Conservation (phyloP, 176 grass and related monocot genomes). For the Puya raimondii region DNA sequence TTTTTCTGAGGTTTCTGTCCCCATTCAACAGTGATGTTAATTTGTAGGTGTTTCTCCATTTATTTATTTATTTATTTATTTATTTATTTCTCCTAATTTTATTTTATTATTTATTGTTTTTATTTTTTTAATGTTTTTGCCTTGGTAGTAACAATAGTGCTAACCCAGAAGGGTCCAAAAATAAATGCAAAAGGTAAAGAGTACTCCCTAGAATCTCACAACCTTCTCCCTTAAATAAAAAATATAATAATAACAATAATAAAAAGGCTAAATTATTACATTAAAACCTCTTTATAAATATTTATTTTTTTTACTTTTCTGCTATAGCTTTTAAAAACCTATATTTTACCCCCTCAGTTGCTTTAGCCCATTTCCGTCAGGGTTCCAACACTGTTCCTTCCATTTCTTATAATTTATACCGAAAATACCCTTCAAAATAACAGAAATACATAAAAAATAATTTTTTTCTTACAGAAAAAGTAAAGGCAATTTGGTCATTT, state of each 20-base stretch:
- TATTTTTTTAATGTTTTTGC: background rate
- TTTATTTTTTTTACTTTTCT: background rate
- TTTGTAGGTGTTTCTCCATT: background rate
- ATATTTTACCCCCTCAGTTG: too few relatives aligned
- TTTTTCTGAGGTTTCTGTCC: background rate
- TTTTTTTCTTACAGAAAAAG: too few relatives aligned
- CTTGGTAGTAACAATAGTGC: background rate
- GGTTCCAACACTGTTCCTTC: too few relatives aligned
- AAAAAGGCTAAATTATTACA: too few relatives aligned
- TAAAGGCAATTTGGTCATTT: too few relatives aligned
- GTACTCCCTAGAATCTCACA: constrained; percentile 5
- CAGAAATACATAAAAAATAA: too few relatives aligned
- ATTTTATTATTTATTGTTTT: too few relatives aligned
- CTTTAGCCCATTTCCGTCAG: too few relatives aligned
- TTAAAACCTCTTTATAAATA: background rate
- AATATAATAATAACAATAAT: background rate
- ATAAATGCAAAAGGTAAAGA: background rate
- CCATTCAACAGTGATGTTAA: background rate
- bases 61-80: background rate
- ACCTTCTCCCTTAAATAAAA: background rate
- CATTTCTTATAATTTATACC: too few relatives aligned
- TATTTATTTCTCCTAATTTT: background rate
- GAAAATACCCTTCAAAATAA: too few relatives aligned
- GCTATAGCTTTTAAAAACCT: background rate
- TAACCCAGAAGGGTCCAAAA: background rate